Conservation (phyloP, 441 rosid genomes). For the Eutrema salsugineum region DNA sequence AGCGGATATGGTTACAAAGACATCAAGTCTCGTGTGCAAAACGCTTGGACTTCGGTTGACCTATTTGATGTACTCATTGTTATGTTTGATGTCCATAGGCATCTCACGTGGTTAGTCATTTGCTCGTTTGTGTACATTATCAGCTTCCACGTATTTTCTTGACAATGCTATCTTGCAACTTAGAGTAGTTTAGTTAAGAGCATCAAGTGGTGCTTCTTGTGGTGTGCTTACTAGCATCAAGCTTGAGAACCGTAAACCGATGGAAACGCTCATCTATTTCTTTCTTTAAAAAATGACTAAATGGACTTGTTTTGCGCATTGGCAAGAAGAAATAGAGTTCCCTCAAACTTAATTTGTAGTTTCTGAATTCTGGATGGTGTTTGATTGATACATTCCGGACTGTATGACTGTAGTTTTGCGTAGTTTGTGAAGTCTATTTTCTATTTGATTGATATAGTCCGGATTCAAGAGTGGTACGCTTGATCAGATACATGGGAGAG, state of each 20-base stretch:
- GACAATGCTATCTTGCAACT: not conserved
- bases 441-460: conserved; percentile 47
- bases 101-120: conserved; percentile 65
- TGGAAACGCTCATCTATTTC: not conserved
- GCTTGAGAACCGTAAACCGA: not conserved
- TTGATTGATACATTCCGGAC: conserved; percentile 50
- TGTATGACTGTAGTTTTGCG: not conserved
- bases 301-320: not conserved
- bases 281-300: not conserved
- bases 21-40: conserved; percentile 70
- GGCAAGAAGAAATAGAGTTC: not conserved
- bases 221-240: not conserved
- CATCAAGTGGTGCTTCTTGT: not conserved
- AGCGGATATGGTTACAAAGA: conserved; percentile 75
- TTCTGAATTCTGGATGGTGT: conserved; percentile 1
- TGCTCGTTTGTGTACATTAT: not conserved
- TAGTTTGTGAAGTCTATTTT: not conserved
- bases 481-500: conserved; percentile 70
- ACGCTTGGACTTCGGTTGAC: conserved; percentile 77
- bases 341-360: not conserved
- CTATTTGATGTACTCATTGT: conserved; percentile 83
- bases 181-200: not conserved
- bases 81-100: conserved; percentile 89
- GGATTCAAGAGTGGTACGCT: conserved; percentile 70
- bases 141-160: not conserved